Base-by-base conservation (phyloP, 495 filamentous ascomycete species). In the Daldinia childiae region DNA sequence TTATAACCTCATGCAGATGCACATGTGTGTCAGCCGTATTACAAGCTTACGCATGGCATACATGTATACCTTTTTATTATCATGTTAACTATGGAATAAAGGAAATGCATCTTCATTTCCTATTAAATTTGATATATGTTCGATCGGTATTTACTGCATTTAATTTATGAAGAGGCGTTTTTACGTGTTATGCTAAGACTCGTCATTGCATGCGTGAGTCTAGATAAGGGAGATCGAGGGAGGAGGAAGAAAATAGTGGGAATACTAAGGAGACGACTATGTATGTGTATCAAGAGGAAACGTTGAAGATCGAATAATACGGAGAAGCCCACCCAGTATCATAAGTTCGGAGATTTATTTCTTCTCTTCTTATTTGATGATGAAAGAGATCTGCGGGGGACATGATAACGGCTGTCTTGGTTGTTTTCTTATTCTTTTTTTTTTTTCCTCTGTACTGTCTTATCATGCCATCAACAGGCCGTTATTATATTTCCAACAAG, bases 311-410 rank as follows among this genome's bases (percentile, higher is more conserved):
- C 52, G 51, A 71, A 66, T 27, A 24, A 39, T 50, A 34, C 27
- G 26, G 29, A 57, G 30, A 48, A 21, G 19, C 9, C 19, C 9
- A 48, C 29, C 29, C 14, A 57, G 57, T 64, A 69, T 69, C 66
- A 73, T 66, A 58, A 36, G 58, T 19, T 63, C 62, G 71, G 71
- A 62, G 58, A 30, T 69, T 62, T 58, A 62, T 69, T 63, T 60
- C 17, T 36, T 54, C 43, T 66, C 17, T 36, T 54, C 58, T 66
- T 21, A 58, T 63, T 69, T 62, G 66, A 62, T 62, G 66, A 62
- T 65, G 62, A 66, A 55, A 69, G 62, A 69, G 62, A 63, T 73
- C 71, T 54, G 66, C 58, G 58, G 26, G 29, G 50, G 8, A 61
- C 58, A 11, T 58, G 51, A 62, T 51, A 54, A 62, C 45, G 17